Percentiles rank a stretch among this genome's conserved stretches.
phyloP scores from a whole-genome alignment of 306 rosid genomes.

The Cicer yamashitae region DNA sequence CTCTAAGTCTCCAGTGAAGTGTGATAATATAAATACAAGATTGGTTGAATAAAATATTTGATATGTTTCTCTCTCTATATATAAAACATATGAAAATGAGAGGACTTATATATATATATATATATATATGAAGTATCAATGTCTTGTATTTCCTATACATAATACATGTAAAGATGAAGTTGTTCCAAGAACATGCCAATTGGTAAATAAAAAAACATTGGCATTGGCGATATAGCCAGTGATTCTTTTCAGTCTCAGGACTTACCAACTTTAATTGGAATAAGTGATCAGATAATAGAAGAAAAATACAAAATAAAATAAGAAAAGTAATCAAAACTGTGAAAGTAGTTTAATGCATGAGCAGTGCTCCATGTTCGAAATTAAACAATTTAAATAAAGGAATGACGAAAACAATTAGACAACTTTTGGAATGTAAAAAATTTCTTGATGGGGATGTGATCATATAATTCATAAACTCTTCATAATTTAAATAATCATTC shows the following conservation, averaged over 20 bases:
- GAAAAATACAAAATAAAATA: too few relatives aligned
- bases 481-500: too few relatives aligned
- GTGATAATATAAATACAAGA: neutral
- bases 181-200: neutral
- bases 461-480: too few relatives aligned
- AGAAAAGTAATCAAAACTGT: neutral
- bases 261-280: too few relatives aligned
- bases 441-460: neutral
- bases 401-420: neutral
- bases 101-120: too few relatives aligned
- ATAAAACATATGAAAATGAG: too few relatives aligned
- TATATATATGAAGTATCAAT: neutral
- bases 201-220: neutral
- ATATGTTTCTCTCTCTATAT: neutral
- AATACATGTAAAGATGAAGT: conserved; percentile 21
- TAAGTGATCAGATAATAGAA: too few relatives aligned
- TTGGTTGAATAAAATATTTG: conserved; percentile 2
- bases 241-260: neutral
- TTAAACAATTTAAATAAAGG: neutral
- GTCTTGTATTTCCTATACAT: conserved; percentile 13
- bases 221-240: neutral
- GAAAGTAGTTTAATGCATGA: neutral
- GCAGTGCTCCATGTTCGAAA: neutral
- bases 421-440: neutral
- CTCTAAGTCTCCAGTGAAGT: conserved; percentile 45